Percentiles rank a stretch among this genome's conserved stretches.
phyloP scores from a whole-genome alignment of 495 filamentous ascomycete species.

The Aspergillus steynii region DNA sequence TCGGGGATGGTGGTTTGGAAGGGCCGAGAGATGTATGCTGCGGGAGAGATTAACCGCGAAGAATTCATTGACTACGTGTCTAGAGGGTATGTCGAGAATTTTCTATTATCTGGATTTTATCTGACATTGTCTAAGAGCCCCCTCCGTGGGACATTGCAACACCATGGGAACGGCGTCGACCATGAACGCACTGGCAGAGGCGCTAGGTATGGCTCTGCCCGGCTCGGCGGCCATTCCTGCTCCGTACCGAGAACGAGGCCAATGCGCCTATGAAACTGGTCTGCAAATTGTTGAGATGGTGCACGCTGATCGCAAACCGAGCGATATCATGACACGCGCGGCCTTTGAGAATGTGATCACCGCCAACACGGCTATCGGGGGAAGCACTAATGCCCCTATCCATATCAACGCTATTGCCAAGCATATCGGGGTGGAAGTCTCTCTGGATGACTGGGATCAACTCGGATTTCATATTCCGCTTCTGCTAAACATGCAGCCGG shows the following conservation, averaged over 20 bases:
- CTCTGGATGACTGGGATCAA: constrained; percentile 54
- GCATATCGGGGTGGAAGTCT: constrained; percentile 51
- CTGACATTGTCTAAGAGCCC: constrained; percentile 34
- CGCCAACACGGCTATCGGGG: constrained; percentile 54
- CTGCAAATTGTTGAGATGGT: constrained; percentile 58
- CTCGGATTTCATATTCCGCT: constrained; percentile 51
- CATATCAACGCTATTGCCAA: constrained; percentile 57
- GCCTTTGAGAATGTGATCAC: constrained; percentile 59
- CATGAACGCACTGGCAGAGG: constrained; percentile 58
- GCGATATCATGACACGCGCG: constrained; percentile 55
- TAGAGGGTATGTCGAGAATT: constrained; percentile 35
- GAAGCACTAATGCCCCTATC: constrained; percentile 58
- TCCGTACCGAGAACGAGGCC: constrained; percentile 50
- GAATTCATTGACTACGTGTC: constrained; percentile 52
- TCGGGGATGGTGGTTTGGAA: constrained; percentile 53
- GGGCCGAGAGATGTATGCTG: constrained; percentile 51
- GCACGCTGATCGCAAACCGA: constrained; percentile 51
- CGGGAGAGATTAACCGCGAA: constrained; percentile 50
- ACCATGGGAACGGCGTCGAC: constrained; percentile 61
- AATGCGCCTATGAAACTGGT: constrained; percentile 56
- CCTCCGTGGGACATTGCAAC: constrained; percentile 56
- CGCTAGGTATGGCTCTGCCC: constrained; percentile 57
- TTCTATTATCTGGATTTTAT: neutral
- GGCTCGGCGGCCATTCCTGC: constrained; percentile 57
- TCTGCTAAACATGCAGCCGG: constrained; percentile 56